Conservation (phyloP, 2,329 filamentous ascomycete genomes). For the Emergomyces pasteurianus region DNA sequence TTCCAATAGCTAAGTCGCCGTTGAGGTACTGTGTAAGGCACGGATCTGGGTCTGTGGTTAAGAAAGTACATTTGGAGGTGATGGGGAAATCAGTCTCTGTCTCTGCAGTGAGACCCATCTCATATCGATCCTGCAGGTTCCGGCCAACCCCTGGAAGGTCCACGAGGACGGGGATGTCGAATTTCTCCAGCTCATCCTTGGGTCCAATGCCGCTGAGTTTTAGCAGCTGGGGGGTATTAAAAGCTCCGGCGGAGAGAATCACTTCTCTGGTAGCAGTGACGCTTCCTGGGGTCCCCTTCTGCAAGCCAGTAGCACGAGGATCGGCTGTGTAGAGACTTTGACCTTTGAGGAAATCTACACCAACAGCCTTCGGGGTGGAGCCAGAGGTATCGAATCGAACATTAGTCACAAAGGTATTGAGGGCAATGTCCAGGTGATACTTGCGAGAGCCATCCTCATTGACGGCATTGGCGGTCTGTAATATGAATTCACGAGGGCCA, state of each 20-base stretch:
- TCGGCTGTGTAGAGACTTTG: conserved; percentile 35
- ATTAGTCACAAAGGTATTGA: conserved; percentile 36
- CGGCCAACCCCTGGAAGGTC: conserved; percentile 49
- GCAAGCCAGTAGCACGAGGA: conserved; percentile 21
- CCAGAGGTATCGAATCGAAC: conserved; percentile 30
- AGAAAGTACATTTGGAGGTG: conserved; percentile 24
- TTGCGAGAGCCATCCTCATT: conserved; percentile 40
- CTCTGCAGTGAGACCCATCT: conserved; percentile 40
- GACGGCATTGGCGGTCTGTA: conserved; percentile 38
- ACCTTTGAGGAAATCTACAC: conserved; percentile 38
- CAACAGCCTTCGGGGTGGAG: conserved; percentile 30
- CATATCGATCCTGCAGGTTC: conserved; percentile 52
- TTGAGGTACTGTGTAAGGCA: conserved; percentile 33
- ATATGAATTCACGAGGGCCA: conserved; percentile 45
- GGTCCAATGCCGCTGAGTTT: conserved; percentile 52
- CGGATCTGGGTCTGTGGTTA: conserved; percentile 21
- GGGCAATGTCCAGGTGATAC: conserved; percentile 44
- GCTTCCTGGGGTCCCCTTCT: conserved; percentile 26
- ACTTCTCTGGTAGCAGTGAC: conserved; percentile 31
- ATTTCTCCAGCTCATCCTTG: conserved; percentile 36
- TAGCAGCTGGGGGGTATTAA: conserved; percentile 52
- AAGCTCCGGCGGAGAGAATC: conserved; percentile 41
- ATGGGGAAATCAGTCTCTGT: conserved; percentile 22
- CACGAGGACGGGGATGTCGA: conserved; percentile 40
- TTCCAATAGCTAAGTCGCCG: conserved; percentile 12